These are phyloP conservation scores for Kodamaea hsintzibuensis DNA, from an alignment of 805 yeast genomes.

Conservation along the genomic window DNA sequence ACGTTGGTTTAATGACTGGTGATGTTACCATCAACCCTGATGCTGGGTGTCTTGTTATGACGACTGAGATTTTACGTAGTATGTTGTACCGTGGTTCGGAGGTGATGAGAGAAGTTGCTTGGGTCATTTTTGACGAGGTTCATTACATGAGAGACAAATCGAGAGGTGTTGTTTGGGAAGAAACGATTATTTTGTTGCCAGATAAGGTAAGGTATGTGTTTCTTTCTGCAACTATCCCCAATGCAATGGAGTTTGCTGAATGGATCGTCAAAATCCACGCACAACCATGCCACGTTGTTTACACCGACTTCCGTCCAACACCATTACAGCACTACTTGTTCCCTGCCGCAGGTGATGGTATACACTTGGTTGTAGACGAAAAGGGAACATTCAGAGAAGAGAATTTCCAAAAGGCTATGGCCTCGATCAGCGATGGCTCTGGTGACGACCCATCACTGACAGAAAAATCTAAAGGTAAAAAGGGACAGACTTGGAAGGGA, in stretches of 20 bases:
- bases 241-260: conserved; percentile 97
- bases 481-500: conserved; percentile 83
- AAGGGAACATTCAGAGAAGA: conserved; percentile 95
- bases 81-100: conserved; percentile 98
- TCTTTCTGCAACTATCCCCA: conserved; percentile 94
- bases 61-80: conserved; percentile 94
- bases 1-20: conserved; percentile 98
- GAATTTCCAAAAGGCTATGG: conserved; percentile 98
- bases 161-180: conserved; percentile 99
- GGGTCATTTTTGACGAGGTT: conserved; percentile 98
- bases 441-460: conserved; percentile 81
- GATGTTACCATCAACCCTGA: conserved; percentile 98
- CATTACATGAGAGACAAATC: conserved; percentile 98
- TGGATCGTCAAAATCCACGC: conserved; percentile 95
- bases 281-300: conserved; percentile 98
- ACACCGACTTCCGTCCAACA: conserved; percentile 98
- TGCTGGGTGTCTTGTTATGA: conserved; percentile 98
- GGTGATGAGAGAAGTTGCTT: conserved; percentile 97
- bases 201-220: conserved; percentile 95
- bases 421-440: conserved; percentile 74
- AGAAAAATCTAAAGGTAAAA: conserved; percentile 62
- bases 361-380: conserved; percentile 96
- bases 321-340: conserved; percentile 96
- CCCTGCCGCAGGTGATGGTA: conserved; percentile 99
- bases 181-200: conserved; percentile 91